phyloP scores from a whole-genome alignment of 2,329 filamentous ascomycete genomes.

The Aspergillus aculeatus region DNA sequence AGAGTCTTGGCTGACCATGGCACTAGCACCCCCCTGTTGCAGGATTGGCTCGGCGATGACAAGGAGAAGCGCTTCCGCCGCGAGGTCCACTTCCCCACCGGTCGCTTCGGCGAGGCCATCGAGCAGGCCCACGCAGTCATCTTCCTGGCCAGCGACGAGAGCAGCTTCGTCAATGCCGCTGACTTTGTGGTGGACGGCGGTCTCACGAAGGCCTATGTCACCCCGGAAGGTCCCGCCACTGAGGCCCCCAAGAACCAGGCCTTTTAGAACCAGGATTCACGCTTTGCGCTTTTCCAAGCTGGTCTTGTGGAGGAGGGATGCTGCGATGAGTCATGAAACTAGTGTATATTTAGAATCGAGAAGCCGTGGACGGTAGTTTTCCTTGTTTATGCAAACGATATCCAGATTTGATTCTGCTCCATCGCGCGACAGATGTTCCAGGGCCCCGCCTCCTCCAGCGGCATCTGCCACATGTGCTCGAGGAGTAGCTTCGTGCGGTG shows the following conservation, averaged over 20 bases:
- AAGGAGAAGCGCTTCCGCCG: slow-evolving; percentile 74
- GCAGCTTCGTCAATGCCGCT: slow-evolving; percentile 83
- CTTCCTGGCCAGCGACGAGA: slow-evolving; percentile 84
- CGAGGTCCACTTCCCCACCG: slow-evolving; percentile 85
- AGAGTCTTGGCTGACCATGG: not conserved
- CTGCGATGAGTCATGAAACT: slow-evolving; percentile 10
- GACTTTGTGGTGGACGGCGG: slow-evolving; percentile 96
- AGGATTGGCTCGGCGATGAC: slow-evolving; percentile 92
- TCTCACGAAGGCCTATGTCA: slow-evolving; percentile 84
- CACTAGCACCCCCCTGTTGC: slow-evolving; percentile 72
- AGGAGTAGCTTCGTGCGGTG: slow-evolving; percentile 44
- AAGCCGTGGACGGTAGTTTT: slow-evolving; percentile 12
- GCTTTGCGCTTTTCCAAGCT: not conserved
- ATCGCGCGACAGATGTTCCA: slow-evolving; percentile 50
- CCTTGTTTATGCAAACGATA: slow-evolving; percentile 46
- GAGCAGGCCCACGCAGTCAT: slow-evolving; percentile 89
- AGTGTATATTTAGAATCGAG: slow-evolving; percentile 8
- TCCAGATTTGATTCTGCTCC: slow-evolving; percentile 50
- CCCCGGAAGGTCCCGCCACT: slow-evolving; percentile 58
- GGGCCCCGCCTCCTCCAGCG: slow-evolving; percentile 36
- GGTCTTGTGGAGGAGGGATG: not conserved
- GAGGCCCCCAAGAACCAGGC: slow-evolving; percentile 53
- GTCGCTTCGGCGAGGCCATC: slow-evolving; percentile 87
- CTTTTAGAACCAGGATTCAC: slow-evolving; percentile 4
- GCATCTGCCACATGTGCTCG: slow-evolving; percentile 45